These are phyloP conservation scores for Globisporangium polare DNA, from an alignment of 352 stramenopile species.

Conservation along the genomic window DNA sequence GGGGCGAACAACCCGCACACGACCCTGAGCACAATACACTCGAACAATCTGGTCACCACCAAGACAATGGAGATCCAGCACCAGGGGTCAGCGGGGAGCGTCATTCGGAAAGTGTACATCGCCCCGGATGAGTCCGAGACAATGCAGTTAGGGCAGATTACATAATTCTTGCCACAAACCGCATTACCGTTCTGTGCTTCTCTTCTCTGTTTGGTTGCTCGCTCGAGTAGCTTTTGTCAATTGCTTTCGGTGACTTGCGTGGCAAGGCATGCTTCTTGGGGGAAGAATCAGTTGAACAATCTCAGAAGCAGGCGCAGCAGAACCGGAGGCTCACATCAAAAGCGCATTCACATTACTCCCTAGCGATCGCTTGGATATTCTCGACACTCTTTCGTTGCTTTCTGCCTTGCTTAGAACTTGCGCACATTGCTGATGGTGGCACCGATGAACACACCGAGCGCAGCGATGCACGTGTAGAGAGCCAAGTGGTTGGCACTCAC, in stretches of 20 bases:
- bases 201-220: not conserved
- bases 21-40: not conserved
- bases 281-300: not conserved
- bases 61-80: not conserved
- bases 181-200: not conserved
- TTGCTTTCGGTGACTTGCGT: not conserved
- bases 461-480: constrained; percentile 41
- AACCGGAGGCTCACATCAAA: constrained; percentile 1
- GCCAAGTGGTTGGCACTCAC: constrained; percentile 34
- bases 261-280: not conserved
- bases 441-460: constrained; percentile 30
- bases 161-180: not conserved
- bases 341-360: constrained; percentile 16
- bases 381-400: not conserved
- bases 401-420: constrained; percentile 11
- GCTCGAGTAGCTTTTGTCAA: not conserved
- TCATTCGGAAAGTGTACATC: constrained; percentile 8
- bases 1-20: not conserved
- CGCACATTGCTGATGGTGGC: constrained; percentile 12
- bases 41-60: not conserved
- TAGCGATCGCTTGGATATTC: constrained; percentile 1
- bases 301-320: not conserved
- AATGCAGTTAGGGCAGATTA: not conserved
- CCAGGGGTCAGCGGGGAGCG: not conserved
- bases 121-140: not conserved